Evolutionary conservation across 169 alveolate species (phyloP), one percentile per base, ranked within the genome.

Genomic region (Perkinsus olseni): DNA sequence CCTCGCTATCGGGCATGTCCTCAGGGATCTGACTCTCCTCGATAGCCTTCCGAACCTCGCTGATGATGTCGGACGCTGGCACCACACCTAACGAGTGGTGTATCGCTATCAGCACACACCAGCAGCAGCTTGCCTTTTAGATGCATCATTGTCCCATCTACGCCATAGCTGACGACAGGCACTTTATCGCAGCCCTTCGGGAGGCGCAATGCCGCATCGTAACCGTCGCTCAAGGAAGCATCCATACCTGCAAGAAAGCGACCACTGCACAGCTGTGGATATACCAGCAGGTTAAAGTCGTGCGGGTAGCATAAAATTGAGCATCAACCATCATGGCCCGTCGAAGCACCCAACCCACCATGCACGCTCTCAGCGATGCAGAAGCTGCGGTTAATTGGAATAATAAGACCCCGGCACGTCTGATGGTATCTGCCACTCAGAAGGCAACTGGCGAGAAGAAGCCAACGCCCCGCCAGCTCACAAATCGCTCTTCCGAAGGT

Each of bases 91-190:
- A 8, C 0, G 82, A 62, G 28, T 6, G 0, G 82, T 28, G 34
- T 28, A 94, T 39, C 93, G 92, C 94, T 95, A 24, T 4, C 28
- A 1, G 82, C 8, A 62, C 36, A 4, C 82, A 6, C 31, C 1
- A 24, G 50, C 50, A 74, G 94, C 50, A 40, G 31, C 82, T 4
- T 28, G 34, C 82, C 82, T 62, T 24, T 62, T 3, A 62, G 82
- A 24, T 6, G 36, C 31, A 94, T 92, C 40, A 93, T 90, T 94
- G 92, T 92, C 91, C 91, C 93, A 39, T 62, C 45, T n/a, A 93
- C 96, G 93, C 96, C 95, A 34, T 96, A 94, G 50, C 94, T 93
- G 0, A 96, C 94, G 13, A 96, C 96, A 6, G 98, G 98, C 4
- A 95, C 94, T 38, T 95, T 94, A 62, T 45, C 74, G 94, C 28